These are phyloP conservation scores for Brassica nigra DNA, from an alignment of 345 rosid genomes.

Conservation along the genomic window DNA sequence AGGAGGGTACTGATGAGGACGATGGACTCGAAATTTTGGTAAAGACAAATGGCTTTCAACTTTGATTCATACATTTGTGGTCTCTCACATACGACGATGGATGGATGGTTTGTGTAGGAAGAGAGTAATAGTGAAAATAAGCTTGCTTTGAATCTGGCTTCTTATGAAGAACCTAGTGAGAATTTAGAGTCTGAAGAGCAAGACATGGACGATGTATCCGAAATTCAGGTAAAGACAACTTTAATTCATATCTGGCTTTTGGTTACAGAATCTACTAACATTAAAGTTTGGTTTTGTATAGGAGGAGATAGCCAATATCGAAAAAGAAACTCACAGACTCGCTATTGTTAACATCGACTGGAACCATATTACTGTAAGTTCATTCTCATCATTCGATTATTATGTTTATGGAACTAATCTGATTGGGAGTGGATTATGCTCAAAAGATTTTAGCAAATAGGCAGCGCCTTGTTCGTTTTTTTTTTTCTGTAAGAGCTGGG, in stretches of 20 bases:
- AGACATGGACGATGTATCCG: too few relatives aligned
- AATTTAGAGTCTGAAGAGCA: too few relatives aligned
- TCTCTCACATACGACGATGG: too few relatives aligned
- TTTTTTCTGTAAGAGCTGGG: too few relatives aligned
- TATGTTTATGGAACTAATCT: background rate
- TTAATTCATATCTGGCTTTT: too few relatives aligned
- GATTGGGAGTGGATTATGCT: background rate
- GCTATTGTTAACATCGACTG: constrained; percentile 86
- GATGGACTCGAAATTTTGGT: constrained; percentile 47
- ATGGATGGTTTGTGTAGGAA: too few relatives aligned
- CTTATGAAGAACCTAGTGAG: too few relatives aligned
- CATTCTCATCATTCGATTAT: background rate
- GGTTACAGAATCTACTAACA: too few relatives aligned
- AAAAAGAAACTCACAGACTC: constrained; percentile 74
- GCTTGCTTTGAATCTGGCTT: too few relatives aligned
- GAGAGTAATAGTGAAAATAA: too few relatives aligned
- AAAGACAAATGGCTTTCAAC: background rate
- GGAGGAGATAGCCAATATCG: constrained; percentile 60
- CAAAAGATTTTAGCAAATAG: background rate
- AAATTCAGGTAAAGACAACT: too few relatives aligned
- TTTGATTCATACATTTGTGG: too few relatives aligned
- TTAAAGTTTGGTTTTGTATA: constrained; percentile 31
- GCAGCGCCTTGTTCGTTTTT: background rate
- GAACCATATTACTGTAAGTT: constrained; percentile 79
- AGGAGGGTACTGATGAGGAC: constrained; percentile 47